phyloP scores from a whole-genome alignment of 1,284 basidiomycete genomes.

The Kwoniella shivajii region DNA sequence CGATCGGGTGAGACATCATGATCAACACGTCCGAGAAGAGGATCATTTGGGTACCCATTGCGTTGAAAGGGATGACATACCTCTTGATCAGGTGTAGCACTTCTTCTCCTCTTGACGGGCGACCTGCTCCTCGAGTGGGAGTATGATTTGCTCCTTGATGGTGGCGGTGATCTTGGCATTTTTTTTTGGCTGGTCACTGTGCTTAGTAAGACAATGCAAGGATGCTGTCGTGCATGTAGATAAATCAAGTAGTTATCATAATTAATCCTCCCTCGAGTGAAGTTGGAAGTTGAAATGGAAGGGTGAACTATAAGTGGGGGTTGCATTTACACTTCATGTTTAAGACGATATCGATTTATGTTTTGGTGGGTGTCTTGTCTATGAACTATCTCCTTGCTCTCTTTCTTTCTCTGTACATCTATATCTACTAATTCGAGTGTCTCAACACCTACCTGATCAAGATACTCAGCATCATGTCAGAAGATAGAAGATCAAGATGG shows the following conservation, averaged over 20 bases:
- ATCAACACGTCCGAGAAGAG: not conserved
- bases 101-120: not conserved
- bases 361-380: too few species aligned
- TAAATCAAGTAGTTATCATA: too few species aligned
- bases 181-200: not conserved
- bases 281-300: too few species aligned
- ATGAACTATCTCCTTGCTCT: not conserved
- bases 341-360: not conserved
- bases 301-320: not conserved
- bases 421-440: not conserved
- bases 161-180: conserved; percentile 15
- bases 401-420: not conserved
- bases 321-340: not conserved
- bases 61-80: not conserved
- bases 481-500: conserved; percentile 30
- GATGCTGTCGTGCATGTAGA: too few species aligned
- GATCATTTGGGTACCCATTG: not conserved
- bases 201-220: too few species aligned
- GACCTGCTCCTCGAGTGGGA: conserved; percentile 9
- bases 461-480: conserved; percentile 5
- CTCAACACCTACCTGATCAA: not conserved
- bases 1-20: not conserved
- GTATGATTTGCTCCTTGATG: conserved; percentile 1
- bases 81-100: not conserved
- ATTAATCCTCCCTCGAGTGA: too few species aligned